Evolutionary conservation across 176 grass and related monocot genomes (phyloP), one percentile per base, ranked within the genome.

Genomic region (Cenchrus purpureus): DNA sequence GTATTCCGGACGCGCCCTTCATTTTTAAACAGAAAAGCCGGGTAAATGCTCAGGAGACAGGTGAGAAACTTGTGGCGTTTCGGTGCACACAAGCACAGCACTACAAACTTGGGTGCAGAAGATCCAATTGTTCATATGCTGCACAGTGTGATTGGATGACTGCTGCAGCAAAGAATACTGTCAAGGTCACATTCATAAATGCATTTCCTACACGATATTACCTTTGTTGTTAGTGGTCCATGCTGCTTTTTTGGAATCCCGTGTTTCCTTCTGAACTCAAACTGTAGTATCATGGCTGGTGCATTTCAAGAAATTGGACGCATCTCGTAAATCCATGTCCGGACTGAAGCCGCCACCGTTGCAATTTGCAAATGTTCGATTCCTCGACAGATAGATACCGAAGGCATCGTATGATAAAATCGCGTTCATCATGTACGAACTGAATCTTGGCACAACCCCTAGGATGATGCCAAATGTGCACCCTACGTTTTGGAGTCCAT

Each of bases 161-260:
- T 17, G 74, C 43, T 32, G 79, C 84, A 46, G 84, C 79, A 83
- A 86, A 76, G 79, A 90, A 90, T 86, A 86, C 79, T 82, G 79
- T 86, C 79, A 56, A 82, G 13, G 25, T 68, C 73, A 86, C 72
- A 78, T 82, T 83, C 83, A 29, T 77, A 86, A 65, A 78, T 82
- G 88, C 83, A 29, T 77, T 44, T 80, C 79, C 50, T 40, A 45
- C 59, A 50, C 37, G 16, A 28, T 10, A n/a, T 64, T 70, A 22
- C 10, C 40, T 67, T 82, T 67, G 51, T 20, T 66, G 34, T 25
- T 65, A 54, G 75, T 88, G 87, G 87, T 84, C 87, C 81, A 65
- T 25, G 63, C 4, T 58, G 29, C 54, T 62, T 71, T 81, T 77
- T 57, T 7, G 3, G 56, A 65, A 49, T 56, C 73, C 6, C 66